Base-by-base conservation (phyloP, 139 green algal genomes). In the Micractinium sp. region DNA sequence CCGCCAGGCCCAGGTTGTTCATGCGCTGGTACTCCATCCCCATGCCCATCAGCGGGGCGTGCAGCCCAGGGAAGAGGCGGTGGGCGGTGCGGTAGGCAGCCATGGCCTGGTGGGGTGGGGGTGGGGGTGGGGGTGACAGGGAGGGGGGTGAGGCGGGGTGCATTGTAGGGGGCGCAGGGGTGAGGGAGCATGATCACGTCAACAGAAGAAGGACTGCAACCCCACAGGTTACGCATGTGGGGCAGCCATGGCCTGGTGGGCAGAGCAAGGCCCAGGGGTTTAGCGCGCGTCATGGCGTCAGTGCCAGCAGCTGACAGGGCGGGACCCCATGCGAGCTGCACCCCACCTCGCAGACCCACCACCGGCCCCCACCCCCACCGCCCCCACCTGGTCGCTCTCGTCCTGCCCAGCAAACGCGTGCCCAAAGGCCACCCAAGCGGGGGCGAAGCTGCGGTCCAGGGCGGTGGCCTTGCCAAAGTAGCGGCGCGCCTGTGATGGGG, bases 361-460 rank as follows among this genome's bases (percentile, higher is more conserved):
- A n/a, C n/a, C n/a, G n/a, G n/a, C n/a, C n/a, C n/a, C 56, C n/a
- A 60, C 56, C 56, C 60, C 63, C 15, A n/a, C 61, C 56, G 27
- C 22, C 61, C 81, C 14, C 39, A 92, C 93, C 91, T 96, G 94
- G 80, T 96, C 95, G 33, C 92, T 94, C 88, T 97, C 95, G 84
- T 99, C 98, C 88, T 98, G 96, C 56, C 94, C 94, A 1, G 96
- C 95, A 95, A 99, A 99, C 0, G 98, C 95, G 85, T 99, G 94
- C 4, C 95, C 98, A 92, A 98, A 99, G 14, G 92, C 98, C 2
- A 99, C 91, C 98, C 98, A 99, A 0, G 97, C 97, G 12, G 96
- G 93, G 29, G 96, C 97, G 90, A 97, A 98, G 77, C 91, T 80
- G 23, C 86, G 69, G 25, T 98, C 96, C 82, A 99, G 81, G 25